Base-by-base conservation (phyloP, 2,329 filamentous ascomycete species). In the Calonectria naviculata region DNA sequence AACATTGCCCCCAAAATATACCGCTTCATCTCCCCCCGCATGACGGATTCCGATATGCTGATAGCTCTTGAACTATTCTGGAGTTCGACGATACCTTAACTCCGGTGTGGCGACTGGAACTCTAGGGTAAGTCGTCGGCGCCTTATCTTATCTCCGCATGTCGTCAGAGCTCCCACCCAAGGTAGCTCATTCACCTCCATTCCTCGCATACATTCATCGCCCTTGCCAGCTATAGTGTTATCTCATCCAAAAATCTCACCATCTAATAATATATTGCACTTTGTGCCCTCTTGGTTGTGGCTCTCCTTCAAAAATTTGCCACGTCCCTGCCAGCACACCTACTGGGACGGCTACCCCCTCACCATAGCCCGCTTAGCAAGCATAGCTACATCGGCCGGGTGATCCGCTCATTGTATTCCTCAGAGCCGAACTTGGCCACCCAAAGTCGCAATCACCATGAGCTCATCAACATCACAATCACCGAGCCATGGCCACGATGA, bases 401-500 rank as follows among this genome's bases (percentile, higher is more conserved):
- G 52, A 36, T 58, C 52, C 52, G 52, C 52, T 29, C 31, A 6
- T 36, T 21, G 21, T 58, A 58, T 38, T 58, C n/a, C 31, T 38
- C 31, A 34, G n/a, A 9, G 15, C 17, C 34, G 12, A 9, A 36
- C 24, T 24, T 41, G 29, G 21, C n/a, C 36, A 28, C 26, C 52
- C 34, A 26, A 26, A 58, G 24, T 58, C 13, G 28, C n/a, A 26
- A 38, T 34, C 24, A 38, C 26, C 15, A 58, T 58, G 52, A 38
- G 31, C 13, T 58, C 52, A 0, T 70, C 75, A 7, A 46, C 24
- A 29, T 62, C 71, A n/a, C 60, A 46, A 10, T 46, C 47, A 6
- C 15, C n/a, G 6, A 44, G 38, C 5, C 34, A 52, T 19, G 41
- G 65, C 15, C 58, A 68, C 28, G 62, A 52, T 52, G 71, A 73